Conservation (phyloP, 176 grass and related monocot species). For the Paspalum vaginatum region DNA sequence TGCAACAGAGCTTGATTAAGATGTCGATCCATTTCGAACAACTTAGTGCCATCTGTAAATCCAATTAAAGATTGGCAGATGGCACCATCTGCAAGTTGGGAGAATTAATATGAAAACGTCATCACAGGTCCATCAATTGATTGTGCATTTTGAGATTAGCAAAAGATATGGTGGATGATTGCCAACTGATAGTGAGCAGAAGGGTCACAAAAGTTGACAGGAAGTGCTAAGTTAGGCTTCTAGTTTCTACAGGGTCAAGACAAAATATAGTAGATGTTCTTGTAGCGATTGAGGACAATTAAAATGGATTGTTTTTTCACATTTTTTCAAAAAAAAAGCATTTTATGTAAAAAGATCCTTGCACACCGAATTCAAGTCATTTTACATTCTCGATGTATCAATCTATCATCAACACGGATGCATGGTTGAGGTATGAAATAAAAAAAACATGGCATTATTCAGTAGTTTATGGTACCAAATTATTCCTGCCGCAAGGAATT, state of each 20-base stretch:
- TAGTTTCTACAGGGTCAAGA: not conserved
- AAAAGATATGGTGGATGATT: not conserved
- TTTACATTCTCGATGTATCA: not conserved
- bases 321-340: constrained; percentile 7
- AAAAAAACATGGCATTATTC: not conserved
- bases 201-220: not conserved
- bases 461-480: constrained; percentile 8
- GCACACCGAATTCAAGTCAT: not conserved
- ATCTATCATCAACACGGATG: not conserved
- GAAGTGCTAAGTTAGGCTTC: not conserved
- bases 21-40: too few relatives aligned
- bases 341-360: not conserved
- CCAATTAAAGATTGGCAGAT: constrained; percentile 23
- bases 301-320: not conserved
- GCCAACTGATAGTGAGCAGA: not conserved
- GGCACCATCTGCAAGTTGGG: constrained; percentile 21
- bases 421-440: not conserved
- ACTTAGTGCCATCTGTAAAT: too few relatives aligned
- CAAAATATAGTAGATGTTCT: not conserved
- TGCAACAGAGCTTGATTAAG: not conserved
- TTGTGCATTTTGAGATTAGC: constrained; percentile 22
- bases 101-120: constrained; percentile 8
- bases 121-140: not conserved
- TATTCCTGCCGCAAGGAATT: constrained; percentile 18
- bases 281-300: not conserved